Base-by-base conservation (phyloP, 148 eudicot genomes). In the Chenopodium quinoa region DNA sequence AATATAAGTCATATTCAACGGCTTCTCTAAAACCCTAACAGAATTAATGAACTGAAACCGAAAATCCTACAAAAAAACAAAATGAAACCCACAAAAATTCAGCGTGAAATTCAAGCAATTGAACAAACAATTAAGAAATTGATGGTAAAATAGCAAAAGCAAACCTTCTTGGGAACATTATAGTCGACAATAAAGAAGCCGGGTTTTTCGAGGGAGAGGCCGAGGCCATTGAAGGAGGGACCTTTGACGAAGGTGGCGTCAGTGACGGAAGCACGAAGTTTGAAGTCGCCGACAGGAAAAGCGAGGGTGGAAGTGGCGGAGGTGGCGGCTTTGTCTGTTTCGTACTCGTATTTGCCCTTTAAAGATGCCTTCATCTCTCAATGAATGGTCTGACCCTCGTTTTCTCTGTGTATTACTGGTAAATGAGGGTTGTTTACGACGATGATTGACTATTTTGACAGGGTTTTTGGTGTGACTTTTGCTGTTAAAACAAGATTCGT, bases 81-180 rank as follows among this genome's bases (percentile, higher is more conserved):
- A 32, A 32, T 32, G 34, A 32, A 32, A 32, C 34, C 25, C 4
- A 1, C 70, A 78, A 62, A 14, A 77, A 78, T 4, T 68, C 73
- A 7, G 80, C 80, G 16, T 50, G 27, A 14, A 32, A 67, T 66
- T 68, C 40, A 68, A 79, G 65, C 63, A 52, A 79, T 2, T 56
- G 9, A 47, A 47, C 1, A 1, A 47, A 47, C 11, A 47, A 7
- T 9, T 47, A 47, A 7, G 50, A 47, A 47, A 47, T 47, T 47
- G 5, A 47, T 7, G 50, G 50, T 47, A 47, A 75, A n/a, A 37
- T 37, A 52, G 16, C 48, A 14, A 60, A 32, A n/a, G 16, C 17
- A 8, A 11, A 93, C 98, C 89, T 93, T 86, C 46, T 90, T 95
- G 88, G 93, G 97, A 75, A 95, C 92, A 83, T 95, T 86, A 84